Conservation (phyloP, 179 eudicot genomes). For the Carnegiea gigantea region DNA sequence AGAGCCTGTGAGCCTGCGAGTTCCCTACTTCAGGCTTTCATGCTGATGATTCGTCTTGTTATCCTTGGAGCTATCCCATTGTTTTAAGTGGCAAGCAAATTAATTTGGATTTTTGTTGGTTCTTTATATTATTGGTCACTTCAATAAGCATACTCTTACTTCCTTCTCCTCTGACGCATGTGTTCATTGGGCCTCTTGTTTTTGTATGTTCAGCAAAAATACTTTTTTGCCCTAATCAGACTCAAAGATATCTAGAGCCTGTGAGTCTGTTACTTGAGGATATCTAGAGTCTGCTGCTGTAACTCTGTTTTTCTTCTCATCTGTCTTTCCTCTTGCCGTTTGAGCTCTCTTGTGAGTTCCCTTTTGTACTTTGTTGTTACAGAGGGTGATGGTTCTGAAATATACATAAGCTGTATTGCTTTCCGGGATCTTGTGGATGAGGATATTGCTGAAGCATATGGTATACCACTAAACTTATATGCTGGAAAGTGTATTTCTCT, state of each 20-base stretch:
- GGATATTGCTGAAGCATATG: constrained; percentile 86
- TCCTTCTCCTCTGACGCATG: neutral
- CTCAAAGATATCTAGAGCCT: too few species aligned
- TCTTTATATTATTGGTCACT: neutral
- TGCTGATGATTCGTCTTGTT: constrained; percentile 52
- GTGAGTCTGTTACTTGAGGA: too few species aligned
- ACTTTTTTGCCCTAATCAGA: neutral
- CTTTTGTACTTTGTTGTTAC: constrained; percentile 24
- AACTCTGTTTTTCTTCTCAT: too few species aligned
- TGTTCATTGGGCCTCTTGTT: neutral
- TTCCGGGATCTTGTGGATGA: constrained; percentile 87
- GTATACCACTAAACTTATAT: constrained; percentile 62
- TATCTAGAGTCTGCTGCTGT: too few species aligned
- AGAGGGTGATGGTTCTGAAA: constrained; percentile 99
- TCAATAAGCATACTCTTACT: neutral
- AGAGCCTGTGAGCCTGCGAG: constrained; percentile 24
- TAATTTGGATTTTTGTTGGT: neutral
- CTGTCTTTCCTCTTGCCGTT: neutral
- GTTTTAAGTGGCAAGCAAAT: constrained; percentile 67
- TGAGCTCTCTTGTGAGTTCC: constrained; percentile 1
- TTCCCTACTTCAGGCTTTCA: constrained; percentile 65
- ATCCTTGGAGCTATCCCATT: constrained; percentile 89
- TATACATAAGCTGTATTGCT: constrained; percentile 88
- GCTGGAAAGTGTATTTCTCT: constrained; percentile 96
- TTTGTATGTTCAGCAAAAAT: neutral